Conservation (phyloP, 257 asterid genomes). For the Solanum rostratum region DNA sequence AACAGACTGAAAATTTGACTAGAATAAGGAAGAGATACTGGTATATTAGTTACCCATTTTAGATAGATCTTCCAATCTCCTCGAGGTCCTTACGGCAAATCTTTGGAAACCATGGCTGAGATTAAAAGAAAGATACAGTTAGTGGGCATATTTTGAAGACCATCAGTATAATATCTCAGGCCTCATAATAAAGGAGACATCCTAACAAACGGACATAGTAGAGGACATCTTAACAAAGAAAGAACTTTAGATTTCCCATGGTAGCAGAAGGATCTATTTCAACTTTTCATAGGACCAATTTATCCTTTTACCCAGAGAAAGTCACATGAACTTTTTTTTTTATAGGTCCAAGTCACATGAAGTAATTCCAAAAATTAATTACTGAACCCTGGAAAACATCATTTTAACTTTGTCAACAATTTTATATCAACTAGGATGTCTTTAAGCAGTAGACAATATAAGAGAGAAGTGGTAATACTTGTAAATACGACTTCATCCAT, state of each 20-base stretch:
- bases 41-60: slow-evolving; percentile 23
- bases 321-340: neutral
- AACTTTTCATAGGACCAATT: neutral
- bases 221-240: neutral
- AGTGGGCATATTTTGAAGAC: neutral
- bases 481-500: neutral
- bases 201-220: neutral
- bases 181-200: neutral
- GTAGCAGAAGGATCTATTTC: neutral
- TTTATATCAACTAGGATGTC: neutral
- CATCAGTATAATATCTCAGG: neutral
- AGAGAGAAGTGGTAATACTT: neutral
- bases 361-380: neutral
- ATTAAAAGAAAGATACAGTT: neutral
- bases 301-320: neutral
- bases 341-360: neutral
- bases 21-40: neutral
- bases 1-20: neutral
- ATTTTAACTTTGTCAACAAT: neutral
- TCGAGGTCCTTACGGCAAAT: slow-evolving; percentile 79
- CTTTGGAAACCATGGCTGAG: slow-evolving; percentile 61
- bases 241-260: neutral
- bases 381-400: neutral
- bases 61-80: slow-evolving; percentile 43
- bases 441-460: neutral